phyloP scores from a whole-genome alignment of 768 basidiomycete species.

The Lactarius trivialis region DNA sequence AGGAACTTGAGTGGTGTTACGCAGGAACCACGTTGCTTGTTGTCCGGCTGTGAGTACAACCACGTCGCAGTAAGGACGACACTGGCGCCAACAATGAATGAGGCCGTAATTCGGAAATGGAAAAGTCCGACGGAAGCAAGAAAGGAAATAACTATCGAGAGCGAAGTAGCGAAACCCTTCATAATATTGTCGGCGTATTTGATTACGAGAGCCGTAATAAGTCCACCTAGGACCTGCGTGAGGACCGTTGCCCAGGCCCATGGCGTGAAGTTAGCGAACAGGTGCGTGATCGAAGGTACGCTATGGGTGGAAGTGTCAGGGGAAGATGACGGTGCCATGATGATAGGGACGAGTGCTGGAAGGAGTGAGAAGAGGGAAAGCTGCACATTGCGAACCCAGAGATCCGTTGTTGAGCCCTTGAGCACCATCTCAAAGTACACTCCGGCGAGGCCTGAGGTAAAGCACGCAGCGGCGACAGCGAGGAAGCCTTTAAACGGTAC shows the following conservation, averaged over 20 bases:
- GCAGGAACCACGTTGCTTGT: constrained; percentile 15
- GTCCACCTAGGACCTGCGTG: constrained; percentile 86
- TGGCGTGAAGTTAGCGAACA: constrained; percentile 80
- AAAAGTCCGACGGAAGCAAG: constrained; percentile 87
- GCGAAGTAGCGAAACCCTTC: constrained; percentile 92
- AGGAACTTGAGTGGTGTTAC: constrained; percentile 14
- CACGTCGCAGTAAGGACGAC: constrained; percentile 86
- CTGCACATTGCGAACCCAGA: constrained; percentile 97
- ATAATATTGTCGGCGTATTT: constrained; percentile 89
- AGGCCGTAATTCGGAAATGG: constrained; percentile 77
- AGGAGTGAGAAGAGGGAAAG: constrained; percentile 90
- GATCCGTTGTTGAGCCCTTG: constrained; percentile 80
- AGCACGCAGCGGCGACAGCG: constrained; percentile 86
- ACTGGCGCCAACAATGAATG: constrained; percentile 77
- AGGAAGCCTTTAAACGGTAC: constrained; percentile 78
- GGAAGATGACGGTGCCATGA: constrained; percentile 42
- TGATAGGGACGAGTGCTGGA: constrained; percentile 75
- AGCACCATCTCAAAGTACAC: constrained; percentile 99
- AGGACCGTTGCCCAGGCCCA: constrained; percentile 91
- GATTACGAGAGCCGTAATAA: constrained; percentile 91
- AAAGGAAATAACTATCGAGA: constrained; percentile 94
- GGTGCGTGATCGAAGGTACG: constrained; percentile 35
- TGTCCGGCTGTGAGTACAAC: constrained; percentile 75
- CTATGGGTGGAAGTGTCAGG: constrained; percentile 27
- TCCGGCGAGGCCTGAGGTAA: constrained; percentile 92